A percentile compares a stretch with the other conserved stretches of the same genome.
Evolutionary conservation across 352 stramenopile species (phyloP).

Genomic region (Saprolegnia parasitica): DNA sequence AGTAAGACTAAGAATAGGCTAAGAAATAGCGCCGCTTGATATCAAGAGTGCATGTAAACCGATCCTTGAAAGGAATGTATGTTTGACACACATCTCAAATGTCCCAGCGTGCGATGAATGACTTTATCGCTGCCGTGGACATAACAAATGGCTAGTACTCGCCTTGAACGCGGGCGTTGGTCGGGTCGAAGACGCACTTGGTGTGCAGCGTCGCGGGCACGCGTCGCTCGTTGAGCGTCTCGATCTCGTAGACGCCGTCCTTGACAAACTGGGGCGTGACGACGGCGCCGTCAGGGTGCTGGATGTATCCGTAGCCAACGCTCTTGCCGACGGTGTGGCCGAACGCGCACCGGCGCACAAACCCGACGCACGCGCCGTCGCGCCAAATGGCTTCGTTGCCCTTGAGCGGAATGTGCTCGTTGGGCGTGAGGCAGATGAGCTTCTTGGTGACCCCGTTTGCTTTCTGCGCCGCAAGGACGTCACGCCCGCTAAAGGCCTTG

Average conservation of each 20-base stretch:
- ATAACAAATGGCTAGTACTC: slow-evolving; percentile 28
- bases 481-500: slow-evolving; percentile 33
- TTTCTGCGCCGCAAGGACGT: slow-evolving; percentile 31
- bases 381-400: slow-evolving; percentile 37
- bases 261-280: slow-evolving; percentile 32
- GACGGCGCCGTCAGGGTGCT: slow-evolving; percentile 17
- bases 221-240: slow-evolving; percentile 29
- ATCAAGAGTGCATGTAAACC: too few relatives aligned
- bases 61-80: too few relatives aligned
- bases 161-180: slow-evolving; percentile 31
- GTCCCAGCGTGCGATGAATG: too few relatives aligned
- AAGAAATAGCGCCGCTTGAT: too few relatives aligned
- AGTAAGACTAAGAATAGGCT: too few relatives aligned
- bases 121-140: too few relatives aligned
- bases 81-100: too few relatives aligned
- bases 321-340: slow-evolving; percentile 30
- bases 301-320: slow-evolving; percentile 33
- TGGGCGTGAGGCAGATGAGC: slow-evolving; percentile 33
- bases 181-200: slow-evolving; percentile 32
- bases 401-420: slow-evolving; percentile 32
- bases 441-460: slow-evolving; percentile 31
- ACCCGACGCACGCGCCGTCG: slow-evolving; percentile 31
- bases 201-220: slow-evolving; percentile 28
- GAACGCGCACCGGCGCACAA: slow-evolving; percentile 32
- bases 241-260: slow-evolving; percentile 31